These are phyloP conservation scores for Suhomyces bribrorum DNA, from an alignment of 1,139 yeast genomes.

Conservation along the genomic window DNA sequence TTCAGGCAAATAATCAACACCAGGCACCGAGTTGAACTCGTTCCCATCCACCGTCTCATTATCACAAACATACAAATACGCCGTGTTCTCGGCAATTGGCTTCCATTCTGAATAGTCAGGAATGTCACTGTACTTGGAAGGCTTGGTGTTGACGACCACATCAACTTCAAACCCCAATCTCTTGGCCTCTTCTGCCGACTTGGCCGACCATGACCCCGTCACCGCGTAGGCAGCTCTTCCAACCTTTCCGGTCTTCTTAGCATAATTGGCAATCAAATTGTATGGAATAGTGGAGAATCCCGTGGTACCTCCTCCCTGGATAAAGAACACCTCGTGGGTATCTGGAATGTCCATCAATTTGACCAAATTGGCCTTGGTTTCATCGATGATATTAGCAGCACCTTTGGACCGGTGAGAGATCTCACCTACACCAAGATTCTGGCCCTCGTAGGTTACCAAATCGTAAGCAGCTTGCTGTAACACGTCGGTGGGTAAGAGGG, in stretches of 20 bases:
- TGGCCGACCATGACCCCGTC: slow-evolving; percentile 92
- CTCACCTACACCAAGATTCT: slow-evolving; percentile 89
- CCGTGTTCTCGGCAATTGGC: slow-evolving; percentile 54
- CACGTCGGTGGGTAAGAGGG: slow-evolving; percentile 79
- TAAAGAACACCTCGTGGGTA: slow-evolving; percentile 87
- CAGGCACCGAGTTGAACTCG: slow-evolving; percentile 66
- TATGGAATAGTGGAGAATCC: slow-evolving; percentile 89
- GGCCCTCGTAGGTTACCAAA: slow-evolving; percentile 63
- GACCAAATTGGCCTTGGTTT: slow-evolving; percentile 66
- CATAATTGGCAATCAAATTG: slow-evolving; percentile 75
- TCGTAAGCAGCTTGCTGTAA: slow-evolving; percentile 87
- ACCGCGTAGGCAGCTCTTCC: slow-evolving; percentile 87
- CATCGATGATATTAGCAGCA: slow-evolving; percentile 75
- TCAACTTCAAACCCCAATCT: slow-evolving; percentile 81
- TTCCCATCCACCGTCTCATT: slow-evolving; percentile 96
- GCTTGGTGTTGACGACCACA: slow-evolving; percentile 65
- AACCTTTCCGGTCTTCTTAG: slow-evolving; percentile 63
- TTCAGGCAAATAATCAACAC: slow-evolving; percentile 53
- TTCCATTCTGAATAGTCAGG: slow-evolving; percentile 71
- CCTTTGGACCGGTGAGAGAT: slow-evolving; percentile 91
- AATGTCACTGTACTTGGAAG: slow-evolving; percentile 63
- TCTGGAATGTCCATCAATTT: slow-evolving; percentile 77
- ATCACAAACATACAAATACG: slow-evolving; percentile 89
- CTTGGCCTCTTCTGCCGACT: slow-evolving; percentile 80
- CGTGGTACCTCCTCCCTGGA: slow-evolving; percentile 98